Conservation (phyloP, 768 basidiomycete genomes). For the Coprinopsis marcescibilis region DNA sequence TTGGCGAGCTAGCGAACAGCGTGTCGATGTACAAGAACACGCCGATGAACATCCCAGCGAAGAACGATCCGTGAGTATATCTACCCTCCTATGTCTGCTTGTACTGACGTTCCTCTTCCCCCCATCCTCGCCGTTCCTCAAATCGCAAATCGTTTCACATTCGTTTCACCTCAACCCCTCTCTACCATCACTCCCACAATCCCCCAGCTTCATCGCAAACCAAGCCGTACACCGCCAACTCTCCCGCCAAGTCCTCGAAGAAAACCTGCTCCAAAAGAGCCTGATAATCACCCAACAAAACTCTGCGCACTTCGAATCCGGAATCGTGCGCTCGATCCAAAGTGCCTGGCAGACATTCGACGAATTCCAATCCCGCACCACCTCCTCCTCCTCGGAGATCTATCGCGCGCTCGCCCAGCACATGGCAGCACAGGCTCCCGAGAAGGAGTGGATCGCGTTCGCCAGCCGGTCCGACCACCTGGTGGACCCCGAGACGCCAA, state of each 20-base stretch:
- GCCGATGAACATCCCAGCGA: conserved; percentile 76
- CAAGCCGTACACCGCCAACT: conserved; percentile 72
- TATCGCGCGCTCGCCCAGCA: conserved; percentile 64
- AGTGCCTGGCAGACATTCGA: conserved; percentile 97
- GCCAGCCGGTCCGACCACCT: conserved; percentile 91
- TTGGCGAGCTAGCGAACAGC: conserved; percentile 80
- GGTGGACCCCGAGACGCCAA: conserved; percentile 92
- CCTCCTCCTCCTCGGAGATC: conserved; percentile 63
- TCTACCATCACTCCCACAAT: too few relatives aligned
- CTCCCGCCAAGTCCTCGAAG: conserved; percentile 90
- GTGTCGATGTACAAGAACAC: conserved; percentile 95
- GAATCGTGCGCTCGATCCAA: conserved; percentile 91
- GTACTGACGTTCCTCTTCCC: too few relatives aligned
- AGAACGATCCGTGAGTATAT: conserved; percentile 87
- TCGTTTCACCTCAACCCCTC: too few relatives aligned
- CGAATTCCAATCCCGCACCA: conserved; percentile 87
- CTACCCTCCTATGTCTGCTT: too few relatives aligned
- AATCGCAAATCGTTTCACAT: too few relatives aligned
- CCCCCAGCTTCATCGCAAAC: conserved; percentile 68
- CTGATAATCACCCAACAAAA: conserved; percentile 99
- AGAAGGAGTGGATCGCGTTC: conserved; percentile 95
- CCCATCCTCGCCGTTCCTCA: too few relatives aligned
- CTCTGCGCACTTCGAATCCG: conserved; percentile 94
- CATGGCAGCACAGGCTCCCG: conserved; percentile 77
- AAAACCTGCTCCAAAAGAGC: conserved; percentile 95